Evolutionary conservation across 352 stramenopile species (phyloP), one percentile per base, ranked within the genome.

Genomic region (Phytophthora nicotianae): DNA sequence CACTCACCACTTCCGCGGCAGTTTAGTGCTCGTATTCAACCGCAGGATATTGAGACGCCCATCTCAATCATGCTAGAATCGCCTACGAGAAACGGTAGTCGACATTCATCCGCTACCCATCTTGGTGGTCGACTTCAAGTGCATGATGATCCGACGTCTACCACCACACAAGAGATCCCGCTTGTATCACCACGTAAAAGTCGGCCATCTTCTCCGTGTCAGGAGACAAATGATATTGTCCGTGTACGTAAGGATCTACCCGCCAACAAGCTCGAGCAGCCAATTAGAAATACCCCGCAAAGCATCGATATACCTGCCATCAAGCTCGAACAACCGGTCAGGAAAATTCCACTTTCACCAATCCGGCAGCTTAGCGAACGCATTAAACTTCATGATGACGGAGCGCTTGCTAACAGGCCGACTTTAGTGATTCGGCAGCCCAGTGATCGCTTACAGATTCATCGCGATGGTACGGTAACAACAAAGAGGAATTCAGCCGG

Each of bases 361-460:
- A 64, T 63, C 23, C 50, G 58, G 32, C 42, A 68, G 26, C 45
- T 64, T 43, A 64, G 58, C 23, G 40, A 59, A 17, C 58, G 65
- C 11, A 52, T 61, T 16, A 69, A 48, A 60, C 42, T 68, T 10
- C 53, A 66, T 19, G 60, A 74, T 27, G 26, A 62, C 13, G 58
- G 58, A 20, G 51, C 46, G 13, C 45, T 61, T 41, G 24, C 41
- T 33, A 62, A 19, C 41, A 65, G 46, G 42, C 52, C 50, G 24
- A 24, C 11, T 21, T 45, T 60, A n/a, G 42, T 37, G 10, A 58
- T 20, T 37, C 65, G 45, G 40, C 61, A 68, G 27, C 27, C 21
- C 8, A 65, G 65, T 57, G 50, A 29, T 8, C 60, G 42, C 1
- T 33, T 66, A 5, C 33, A 62, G 27, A 9, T 66, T 48, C 43